Evolutionary conservation across 1,139 yeast genomes (phyloP), one percentile per base, ranked within the genome.

Genomic region (Geotrichum australiense): DNA sequence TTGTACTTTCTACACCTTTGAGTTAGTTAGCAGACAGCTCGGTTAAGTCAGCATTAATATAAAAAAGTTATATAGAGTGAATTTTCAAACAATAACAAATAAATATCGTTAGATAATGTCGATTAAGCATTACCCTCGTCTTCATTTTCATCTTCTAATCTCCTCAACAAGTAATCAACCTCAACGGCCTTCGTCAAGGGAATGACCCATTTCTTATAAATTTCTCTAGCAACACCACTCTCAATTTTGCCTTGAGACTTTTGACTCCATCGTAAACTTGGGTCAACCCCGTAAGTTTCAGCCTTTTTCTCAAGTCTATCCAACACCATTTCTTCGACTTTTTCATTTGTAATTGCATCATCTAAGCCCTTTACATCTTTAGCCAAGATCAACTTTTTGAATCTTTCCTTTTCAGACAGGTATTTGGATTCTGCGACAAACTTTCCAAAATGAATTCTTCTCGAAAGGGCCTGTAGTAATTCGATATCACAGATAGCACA

Each of bases 361-460:
- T 80, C 86, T 42, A 91, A 81, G 0, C 93, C 95, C 11, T 69
- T 66, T 4, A 75, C 65, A 57, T 91, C 96, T 46, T 68, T 72
- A 0, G 71, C 74, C 49, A 67, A 59, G 52, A 91, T 91, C 53
- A 87, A 65, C 53, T 71, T 65, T 1, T 75, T 76, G 64, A 80
- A 87, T 41, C 62, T 62, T 40, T 74, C 84, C 34, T 69, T 73
- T 51, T 89, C 94, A 22, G 70, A 64, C 55, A 72, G 80, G 61
- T 77, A 91, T 64, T 91, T 91, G 32, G 95, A 82, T 60, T 91
- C 98, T 4, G 98, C 98, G 4, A 91, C 98, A 67, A 91, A 91
- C 63, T 83, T 85, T 40, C 97, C 98, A 64, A 91, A 91, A 64
- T 91, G 98, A 52, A 91, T 86, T 58, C 98, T 74, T 55, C 98